Evolutionary conservation across 2,329 filamentous ascomycete genomes (phyloP).

Genomic region (Colletotrichum neosansevieriae): DNA sequence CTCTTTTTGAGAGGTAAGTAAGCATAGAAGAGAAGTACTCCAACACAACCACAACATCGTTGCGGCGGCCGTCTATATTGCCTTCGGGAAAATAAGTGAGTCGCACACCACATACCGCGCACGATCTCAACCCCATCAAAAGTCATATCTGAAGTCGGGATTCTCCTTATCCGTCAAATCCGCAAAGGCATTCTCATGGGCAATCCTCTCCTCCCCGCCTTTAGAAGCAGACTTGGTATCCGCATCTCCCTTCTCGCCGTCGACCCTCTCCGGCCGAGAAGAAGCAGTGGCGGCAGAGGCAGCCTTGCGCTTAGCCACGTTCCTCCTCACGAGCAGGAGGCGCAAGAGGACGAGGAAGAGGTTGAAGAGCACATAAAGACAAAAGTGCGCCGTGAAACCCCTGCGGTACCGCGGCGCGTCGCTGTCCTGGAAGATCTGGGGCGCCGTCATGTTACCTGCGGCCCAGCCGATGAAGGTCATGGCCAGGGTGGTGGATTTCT

Average conservation of each 20-base stretch:
- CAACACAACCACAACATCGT: too few relatives aligned
- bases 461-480: slow-evolving; percentile 36
- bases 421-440: too few relatives aligned
- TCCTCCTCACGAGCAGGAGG: too few relatives aligned
- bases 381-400: too few relatives aligned
- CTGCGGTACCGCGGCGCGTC: too few relatives aligned
- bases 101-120: background rate
- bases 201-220: slow-evolving; percentile 37
- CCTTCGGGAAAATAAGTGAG: background rate
- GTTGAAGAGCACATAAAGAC: too few relatives aligned
- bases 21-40: too few relatives aligned
- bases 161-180: slow-evolving; percentile 43
- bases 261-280: slow-evolving; percentile 29
- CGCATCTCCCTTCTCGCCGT: slow-evolving; percentile 9
- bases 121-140: background rate
- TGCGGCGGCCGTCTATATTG: too few relatives aligned
- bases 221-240: background rate
- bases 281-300: slow-evolving; percentile 58
- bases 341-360: too few relatives aligned
- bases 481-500: slow-evolving; percentile 73
- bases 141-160: slow-evolving; percentile 40
- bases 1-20: too few relatives aligned
- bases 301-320: too few relatives aligned
- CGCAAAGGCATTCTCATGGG: slow-evolving; percentile 40
- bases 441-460: slow-evolving; percentile 69